phyloP scores from a whole-genome alignment of 805 yeast genomes.

The Hanseniaspora nectarophila region DNA sequence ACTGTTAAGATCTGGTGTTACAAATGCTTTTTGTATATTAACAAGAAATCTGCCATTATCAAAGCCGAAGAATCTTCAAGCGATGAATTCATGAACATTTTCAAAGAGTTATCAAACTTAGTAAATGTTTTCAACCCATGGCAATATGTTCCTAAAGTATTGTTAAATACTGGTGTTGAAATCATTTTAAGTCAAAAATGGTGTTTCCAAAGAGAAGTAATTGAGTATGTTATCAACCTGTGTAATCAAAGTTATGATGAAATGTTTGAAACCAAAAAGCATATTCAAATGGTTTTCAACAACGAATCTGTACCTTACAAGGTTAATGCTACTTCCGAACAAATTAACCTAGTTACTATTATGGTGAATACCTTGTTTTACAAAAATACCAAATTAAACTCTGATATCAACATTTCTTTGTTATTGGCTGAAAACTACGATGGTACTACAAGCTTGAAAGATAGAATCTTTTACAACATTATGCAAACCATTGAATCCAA shows the following conservation, averaged over 20 bases:
- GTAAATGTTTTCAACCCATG: constrained; percentile 27
- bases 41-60: constrained; percentile 43
- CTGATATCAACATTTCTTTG: constrained; percentile 39
- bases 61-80: constrained; percentile 31
- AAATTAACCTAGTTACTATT: constrained; percentile 34
- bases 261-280: constrained; percentile 36
- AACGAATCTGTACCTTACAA: constrained; percentile 35
- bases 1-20: constrained; percentile 39
- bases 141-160: constrained; percentile 33
- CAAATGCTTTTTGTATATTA: constrained; percentile 47
- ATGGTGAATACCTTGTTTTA: constrained; percentile 40
- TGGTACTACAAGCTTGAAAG: constrained; percentile 55
- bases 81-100: constrained; percentile 26
- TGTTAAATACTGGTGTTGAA: constrained; percentile 55
- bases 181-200: constrained; percentile 42
- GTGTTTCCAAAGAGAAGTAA: constrained; percentile 32
- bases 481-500: constrained; percentile 47
- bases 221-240: constrained; percentile 36
- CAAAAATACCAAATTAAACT: constrained; percentile 35
- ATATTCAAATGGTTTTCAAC: constrained; percentile 53
- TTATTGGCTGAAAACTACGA: constrained; percentile 41
- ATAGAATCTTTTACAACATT: constrained; percentile 46
- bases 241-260: constrained; percentile 31
- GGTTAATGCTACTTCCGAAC: constrained; percentile 19
- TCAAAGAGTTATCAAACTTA: constrained; percentile 29